A percentile compares a stretch with the other conserved stretches of the same genome.
Evolutionary conservation across 352 stramenopile species (phyloP).

Genomic region (Pythium aphanidermatum): DNA sequence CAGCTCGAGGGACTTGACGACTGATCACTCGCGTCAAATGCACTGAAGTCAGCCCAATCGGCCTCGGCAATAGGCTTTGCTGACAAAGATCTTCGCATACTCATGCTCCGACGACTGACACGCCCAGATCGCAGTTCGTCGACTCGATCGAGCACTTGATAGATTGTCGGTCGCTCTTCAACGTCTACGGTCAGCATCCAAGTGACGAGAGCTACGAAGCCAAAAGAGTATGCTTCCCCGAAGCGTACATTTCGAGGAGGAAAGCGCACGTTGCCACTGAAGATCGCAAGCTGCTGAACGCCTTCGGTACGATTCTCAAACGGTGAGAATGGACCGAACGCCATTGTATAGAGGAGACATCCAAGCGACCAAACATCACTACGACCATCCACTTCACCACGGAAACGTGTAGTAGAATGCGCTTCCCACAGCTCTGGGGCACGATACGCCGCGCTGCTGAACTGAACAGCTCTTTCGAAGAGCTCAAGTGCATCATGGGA

Average conservation of each 20-base stretch:
- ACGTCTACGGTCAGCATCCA: slow-evolving; percentile 68
- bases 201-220: slow-evolving; percentile 52
- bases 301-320: slow-evolving; percentile 72
- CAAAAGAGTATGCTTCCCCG: slow-evolving; percentile 37
- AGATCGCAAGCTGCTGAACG: slow-evolving; percentile 47
- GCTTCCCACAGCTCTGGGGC: slow-evolving; percentile 89
- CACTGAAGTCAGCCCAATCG: slow-evolving; percentile 29
- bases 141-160: slow-evolving; percentile 24
- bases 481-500: slow-evolving; percentile 43
- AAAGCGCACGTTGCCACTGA: slow-evolving; percentile 65
- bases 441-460: slow-evolving; percentile 88
- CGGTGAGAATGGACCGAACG: slow-evolving; percentile 86
- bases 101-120: background rate
- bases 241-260: slow-evolving; percentile 20
- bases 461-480: slow-evolving; percentile 72
- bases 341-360: slow-evolving; percentile 88
- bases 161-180: slow-evolving; percentile 50
- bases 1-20: no score
- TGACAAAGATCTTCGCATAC: slow-evolving; percentile 5
- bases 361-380: slow-evolving; percentile 90
- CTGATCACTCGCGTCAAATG: no score
- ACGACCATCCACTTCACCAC: slow-evolving; percentile 41
- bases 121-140: slow-evolving; percentile 8
- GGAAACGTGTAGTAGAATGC: slow-evolving; percentile 9
- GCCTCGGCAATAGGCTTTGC: background rate